A percentile compares a stretch with the other conserved stretches of the same genome.
Evolutionary conservation across 768 basidiomycete genomes (phyloP).

Genomic region (Coprinopsis marcescibilis): DNA sequence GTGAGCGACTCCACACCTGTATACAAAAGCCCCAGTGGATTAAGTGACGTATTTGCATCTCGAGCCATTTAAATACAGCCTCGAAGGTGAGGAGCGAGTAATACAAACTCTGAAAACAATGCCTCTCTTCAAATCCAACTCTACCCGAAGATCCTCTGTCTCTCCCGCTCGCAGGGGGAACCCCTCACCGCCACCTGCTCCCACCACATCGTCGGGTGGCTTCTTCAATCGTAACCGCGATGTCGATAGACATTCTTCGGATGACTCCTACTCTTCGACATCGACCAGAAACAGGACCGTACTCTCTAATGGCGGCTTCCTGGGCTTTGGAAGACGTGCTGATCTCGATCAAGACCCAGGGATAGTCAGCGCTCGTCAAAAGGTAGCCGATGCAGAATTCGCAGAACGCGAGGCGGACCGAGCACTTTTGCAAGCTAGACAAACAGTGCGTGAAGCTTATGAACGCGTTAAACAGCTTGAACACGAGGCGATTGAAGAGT

Average conservation of each 20-base stretch:
- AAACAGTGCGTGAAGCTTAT: conserved; percentile 40
- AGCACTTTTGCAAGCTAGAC: conserved; percentile 40
- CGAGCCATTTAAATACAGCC: conserved; percentile 9
- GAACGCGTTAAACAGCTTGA: conserved; percentile 46
- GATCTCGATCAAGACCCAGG: conserved; percentile 33
- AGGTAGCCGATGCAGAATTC: conserved; percentile 42
- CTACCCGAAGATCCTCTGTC: conserved; percentile 4
- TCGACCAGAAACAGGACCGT: conserved; percentile 7
- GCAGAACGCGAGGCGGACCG: conserved; percentile 49
- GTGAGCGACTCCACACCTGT: not conserved
- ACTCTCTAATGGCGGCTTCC: conserved; percentile 19
- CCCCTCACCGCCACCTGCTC: conserved; percentile 8
- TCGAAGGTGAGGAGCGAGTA: not conserved
- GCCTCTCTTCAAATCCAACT: conserved; percentile 23
- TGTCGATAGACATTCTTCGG: not conserved
- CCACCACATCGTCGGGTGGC: not conserved
- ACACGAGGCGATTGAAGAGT: conserved; percentile 49
- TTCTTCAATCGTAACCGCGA: conserved; percentile 7
- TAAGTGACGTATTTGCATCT: conserved; percentile 6
- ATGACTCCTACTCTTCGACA: conserved; percentile 4
- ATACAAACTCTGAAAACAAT: conserved; percentile 8
- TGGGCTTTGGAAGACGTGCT: conserved; percentile 18
- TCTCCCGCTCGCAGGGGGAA: conserved; percentile 19
- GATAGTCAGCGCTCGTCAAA: conserved; percentile 43
- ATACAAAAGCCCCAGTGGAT: not conserved